Evolutionary conservation across 2,329 filamentous ascomycete genomes (phyloP).

Genomic region (Cercospora sojina): DNA sequence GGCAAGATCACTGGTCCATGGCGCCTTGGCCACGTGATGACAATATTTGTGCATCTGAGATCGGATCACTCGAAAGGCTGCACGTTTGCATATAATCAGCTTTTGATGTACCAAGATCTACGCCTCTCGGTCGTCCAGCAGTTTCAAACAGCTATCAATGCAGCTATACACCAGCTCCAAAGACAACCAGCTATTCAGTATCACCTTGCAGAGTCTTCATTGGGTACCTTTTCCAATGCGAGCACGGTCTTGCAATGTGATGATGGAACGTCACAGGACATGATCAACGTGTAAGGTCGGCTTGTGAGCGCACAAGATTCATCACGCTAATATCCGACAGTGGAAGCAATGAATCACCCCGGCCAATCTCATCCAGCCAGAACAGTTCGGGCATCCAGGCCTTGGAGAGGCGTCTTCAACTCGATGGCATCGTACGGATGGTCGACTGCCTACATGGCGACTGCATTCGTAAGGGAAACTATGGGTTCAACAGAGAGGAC

Average conservation of each 20-base stretch:
- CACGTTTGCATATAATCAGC: neutral
- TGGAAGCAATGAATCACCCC: neutral
- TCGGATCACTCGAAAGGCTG: neutral
- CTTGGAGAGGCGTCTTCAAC: neutral
- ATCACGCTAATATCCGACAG: neutral
- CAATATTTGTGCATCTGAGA: neutral
- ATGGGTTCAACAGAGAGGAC: conserved; percentile 58
- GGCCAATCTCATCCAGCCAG: neutral
- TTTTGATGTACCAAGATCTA: neutral
- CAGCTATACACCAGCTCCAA: neutral
- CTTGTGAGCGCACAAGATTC: neutral
- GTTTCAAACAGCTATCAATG: neutral
- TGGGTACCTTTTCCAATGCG: neutral
- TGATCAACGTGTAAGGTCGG: neutral
- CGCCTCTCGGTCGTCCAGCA: neutral
- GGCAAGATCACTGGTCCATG: neutral
- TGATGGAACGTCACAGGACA: neutral
- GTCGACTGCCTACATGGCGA: conserved; percentile 45
- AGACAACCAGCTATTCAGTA: neutral
- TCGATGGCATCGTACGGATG: conserved; percentile 20
- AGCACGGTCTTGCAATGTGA: neutral
- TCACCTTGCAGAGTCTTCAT: neutral
- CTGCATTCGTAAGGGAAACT: conserved; percentile 46
- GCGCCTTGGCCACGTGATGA: neutral
- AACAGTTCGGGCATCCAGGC: neutral